Evolutionary conservation across 2,329 filamentous ascomycete genomes (phyloP), one percentile per base, ranked within the genome.

Genomic region (Chaetomium olivaceum): DNA sequence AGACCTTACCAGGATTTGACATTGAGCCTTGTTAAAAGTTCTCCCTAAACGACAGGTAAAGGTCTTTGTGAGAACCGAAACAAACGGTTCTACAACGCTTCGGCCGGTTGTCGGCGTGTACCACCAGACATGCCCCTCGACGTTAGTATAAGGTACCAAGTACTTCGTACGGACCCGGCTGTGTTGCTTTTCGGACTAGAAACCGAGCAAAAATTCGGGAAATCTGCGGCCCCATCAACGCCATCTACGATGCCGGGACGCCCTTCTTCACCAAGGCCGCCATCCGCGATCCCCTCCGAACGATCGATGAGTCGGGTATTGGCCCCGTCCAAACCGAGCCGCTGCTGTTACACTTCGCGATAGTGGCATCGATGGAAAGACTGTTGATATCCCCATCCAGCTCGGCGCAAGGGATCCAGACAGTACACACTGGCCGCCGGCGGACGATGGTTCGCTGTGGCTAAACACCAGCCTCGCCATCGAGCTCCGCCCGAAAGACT

Each of bases 161-260:
- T n/a, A n/a, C n/a, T n/a, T n/a, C n/a, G n/a, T n/a, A n/a, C n/a
- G n/a, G n/a, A n/a, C n/a, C n/a, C n/a, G n/a, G n/a, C n/a, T n/a
- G n/a, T n/a, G n/a, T n/a, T n/a, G n/a, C n/a, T n/a, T n/a, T n/a
- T n/a, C n/a, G n/a, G n/a, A n/a, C 55, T n/a, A 14, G n/a, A 23
- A 58, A 43, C 55, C 55, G 33, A 21, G 33, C 55, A 21, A 14
- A 27, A 11, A 58, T 43, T 21, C 55, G 43, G 11, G 55, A 11
- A 21, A 33, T 58, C 31, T 58, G 55, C 16, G 39, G 7, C 6
- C 57, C 57, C 19, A 59, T 59, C 39, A 59, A 59, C 33, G 43
- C 43, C 12, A 33, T 50, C 57, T 59, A 59, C 23, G 43, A 59
- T 25, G 50, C 57, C 43, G 57, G 57, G 16, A 59, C 57, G 27